Base-by-base conservation (phyloP, 139 green algal genomes). In the Pseudopediastrum boryanum region DNA sequence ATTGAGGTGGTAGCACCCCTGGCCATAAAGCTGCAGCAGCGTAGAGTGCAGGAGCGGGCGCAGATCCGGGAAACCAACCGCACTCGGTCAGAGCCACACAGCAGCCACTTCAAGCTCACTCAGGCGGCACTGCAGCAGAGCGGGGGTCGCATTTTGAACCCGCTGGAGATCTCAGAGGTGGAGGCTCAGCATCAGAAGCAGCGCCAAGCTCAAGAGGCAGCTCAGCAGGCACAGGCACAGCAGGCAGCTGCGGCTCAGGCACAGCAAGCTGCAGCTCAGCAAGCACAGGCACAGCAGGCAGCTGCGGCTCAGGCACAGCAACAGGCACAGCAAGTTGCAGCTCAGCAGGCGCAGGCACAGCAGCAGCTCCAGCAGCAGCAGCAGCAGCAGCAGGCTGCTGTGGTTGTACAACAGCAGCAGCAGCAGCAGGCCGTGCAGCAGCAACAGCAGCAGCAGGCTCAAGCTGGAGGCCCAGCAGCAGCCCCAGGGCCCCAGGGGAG, bases 381-480 rank as follows among this genome's bases (percentile, higher is more conserved):
- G 52, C 71, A 27, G 71, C 52, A 33, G 52, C 50, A 4, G 71
- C 23, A 31, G 71, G 48, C 48, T n/a, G 50, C 38, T 12, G 12
- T 27, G 4, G 64, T 25, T 1, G 31, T 33, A 42, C 70, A 80
- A 46, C 56, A 83, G 52, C 63, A 71, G 71, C 21, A 29, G 9
- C 16, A 43, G 71, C 13, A 77, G 73, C 67, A 75, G 44, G 39
- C 87, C 67, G 25, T 46, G 50, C 23, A 35, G 52, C 7, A 33
- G 4, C 38, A 19, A 31, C 25, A 16, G 48, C 70, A 70, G 71
- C 54, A 69, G 52, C 71, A 70, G 72, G 33, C 54, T 12, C 54
- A 19, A n/a, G 59, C 10, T 70, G 62, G 44, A 31, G 62, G 33
- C 86, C 85, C 21, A 91, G 71, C 23, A 88, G 23, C 16, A 68